Conservation (phyloP, 768 basidiomycete genomes). For the Kondoa subrosea region DNA sequence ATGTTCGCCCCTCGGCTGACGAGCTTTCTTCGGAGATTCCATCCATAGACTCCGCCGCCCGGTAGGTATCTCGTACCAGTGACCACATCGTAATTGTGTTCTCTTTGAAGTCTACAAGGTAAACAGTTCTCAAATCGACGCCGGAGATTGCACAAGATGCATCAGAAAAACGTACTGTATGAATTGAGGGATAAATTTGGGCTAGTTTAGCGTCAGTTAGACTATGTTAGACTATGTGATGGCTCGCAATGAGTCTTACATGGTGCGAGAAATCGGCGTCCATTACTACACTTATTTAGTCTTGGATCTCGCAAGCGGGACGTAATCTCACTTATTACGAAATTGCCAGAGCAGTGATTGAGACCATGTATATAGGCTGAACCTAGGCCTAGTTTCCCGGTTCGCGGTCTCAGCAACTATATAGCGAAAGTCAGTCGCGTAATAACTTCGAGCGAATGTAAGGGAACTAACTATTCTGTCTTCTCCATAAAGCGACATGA, state of each 20-base stretch:
- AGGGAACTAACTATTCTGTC: conserved; percentile 52
- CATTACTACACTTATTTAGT: conserved; percentile 41
- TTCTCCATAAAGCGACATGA: conserved; percentile 62
- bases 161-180: conserved; percentile 43
- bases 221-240: not conserved
- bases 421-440: not conserved
- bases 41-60: conserved; percentile 71
- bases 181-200: conserved; percentile 86
- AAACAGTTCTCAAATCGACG: not conserved
- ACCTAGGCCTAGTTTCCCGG: conserved; percentile 84
- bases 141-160: not conserved
- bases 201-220: conserved; percentile 37
- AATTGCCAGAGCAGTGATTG: conserved; percentile 74
- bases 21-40: conserved; percentile 78
- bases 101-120: conserved; percentile 52
- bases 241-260: conserved; percentile 37
- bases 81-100: conserved; percentile 79
- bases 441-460: not conserved
- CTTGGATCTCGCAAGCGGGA: not conserved
- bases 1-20: conserved; percentile 81
- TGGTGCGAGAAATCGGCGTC: conserved; percentile 94
- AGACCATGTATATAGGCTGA: conserved; percentile 86
- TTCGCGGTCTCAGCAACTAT: conserved; percentile 64
- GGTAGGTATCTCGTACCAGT: conserved; percentile 77
- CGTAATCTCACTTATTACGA: conserved; percentile 47